phyloP scores from a whole-genome alignment of 495 filamentous ascomycete species.

The Penicillium longicatenatum region DNA sequence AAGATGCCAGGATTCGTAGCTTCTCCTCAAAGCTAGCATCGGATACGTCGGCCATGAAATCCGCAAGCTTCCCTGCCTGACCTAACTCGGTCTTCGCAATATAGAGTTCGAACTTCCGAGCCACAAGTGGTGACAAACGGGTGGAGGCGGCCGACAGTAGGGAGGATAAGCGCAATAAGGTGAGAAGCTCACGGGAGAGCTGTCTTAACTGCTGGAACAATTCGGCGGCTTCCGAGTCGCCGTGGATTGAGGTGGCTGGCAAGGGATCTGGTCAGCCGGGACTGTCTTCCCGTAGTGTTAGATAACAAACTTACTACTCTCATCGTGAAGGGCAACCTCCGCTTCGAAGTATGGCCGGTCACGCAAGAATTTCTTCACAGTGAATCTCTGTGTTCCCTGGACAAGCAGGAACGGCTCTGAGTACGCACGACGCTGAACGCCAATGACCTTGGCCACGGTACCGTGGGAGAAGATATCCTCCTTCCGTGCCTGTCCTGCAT shows the following conservation, averaged over 20 bases:
- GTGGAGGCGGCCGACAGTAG: slow-evolving; percentile 64
- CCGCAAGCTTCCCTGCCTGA: slow-evolving; percentile 86
- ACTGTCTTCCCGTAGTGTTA: background rate
- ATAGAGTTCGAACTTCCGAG: slow-evolving; percentile 79
- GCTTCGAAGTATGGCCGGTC: slow-evolving; percentile 87
- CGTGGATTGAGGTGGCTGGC: slow-evolving; percentile 41
- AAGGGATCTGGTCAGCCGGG: slow-evolving; percentile 12
- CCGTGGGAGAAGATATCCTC: slow-evolving; percentile 77
- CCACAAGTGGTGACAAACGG: slow-evolving; percentile 77
- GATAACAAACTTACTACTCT: slow-evolving; percentile 52
- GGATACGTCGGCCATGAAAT: slow-evolving; percentile 92
- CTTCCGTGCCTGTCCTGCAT: slow-evolving; percentile 63
- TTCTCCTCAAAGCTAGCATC: slow-evolving; percentile 87
- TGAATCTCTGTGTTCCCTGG: slow-evolving; percentile 78
- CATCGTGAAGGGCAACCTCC: slow-evolving; percentile 64
- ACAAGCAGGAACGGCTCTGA: slow-evolving; percentile 81
- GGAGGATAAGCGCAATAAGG: slow-evolving; percentile 74
- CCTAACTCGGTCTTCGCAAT: slow-evolving; percentile 73
- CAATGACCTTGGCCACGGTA: slow-evolving; percentile 78
- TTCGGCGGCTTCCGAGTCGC: slow-evolving; percentile 60
- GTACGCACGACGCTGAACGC: slow-evolving; percentile 77
- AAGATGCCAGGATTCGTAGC: slow-evolving; percentile 74
- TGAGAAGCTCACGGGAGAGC: slow-evolving; percentile 78
- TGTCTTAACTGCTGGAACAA: slow-evolving; percentile 80
- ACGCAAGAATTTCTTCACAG: slow-evolving; percentile 70